Evolutionary conservation across 2,329 filamentous ascomycete species (phyloP), one percentile per base, ranked within the genome.

Genomic region (Macrophomina phaseolina): DNA sequence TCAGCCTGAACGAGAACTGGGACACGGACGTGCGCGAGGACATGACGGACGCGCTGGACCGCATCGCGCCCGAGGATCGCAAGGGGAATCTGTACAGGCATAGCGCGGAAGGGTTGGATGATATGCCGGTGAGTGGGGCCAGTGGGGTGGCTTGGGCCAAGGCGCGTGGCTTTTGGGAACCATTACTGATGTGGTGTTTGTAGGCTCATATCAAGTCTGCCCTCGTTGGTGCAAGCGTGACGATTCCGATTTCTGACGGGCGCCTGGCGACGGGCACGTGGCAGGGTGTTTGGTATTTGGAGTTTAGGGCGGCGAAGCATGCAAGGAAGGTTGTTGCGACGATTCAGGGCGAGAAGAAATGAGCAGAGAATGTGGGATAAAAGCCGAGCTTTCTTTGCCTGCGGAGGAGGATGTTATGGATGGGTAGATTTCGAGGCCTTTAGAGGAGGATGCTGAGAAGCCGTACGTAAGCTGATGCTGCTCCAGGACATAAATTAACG

Each of bases 241-340:
- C 90, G 5, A 91, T 99, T 67, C 95, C 95, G 1, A 97, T 99
- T 77, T 90, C 87, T 68, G 89, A 98, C 74, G 95, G 95, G 46
- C 89, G 87, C 72, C 78, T 98, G 76, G 89, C 82, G 9, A 87
- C 84, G 16, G 88, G 88, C 1, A 90, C 87, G 16, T 94, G 91
- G 92, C 92, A 95, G 88, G 89, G 95, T 0, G 94, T 98, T 68
- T 98, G 92, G 91, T 97, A 96, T 78, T 81, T 97, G 70, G 95
- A 98, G 80, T 98, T 98, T 77, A 86, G 94, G 66, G 86, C 83
- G 3, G 83, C 83, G 71, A 92, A 88, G 79, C 94, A 97, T 79
- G 84, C 87, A 70, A 87, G 95, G 74, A 91, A 89, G 76, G 87
- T 98, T 12, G 90, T 99, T 69, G 94, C 94, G 64, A 98, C 95